Base-by-base conservation (phyloP, 495 filamentous ascomycete genomes). In the Podospora tetraspora region DNA sequence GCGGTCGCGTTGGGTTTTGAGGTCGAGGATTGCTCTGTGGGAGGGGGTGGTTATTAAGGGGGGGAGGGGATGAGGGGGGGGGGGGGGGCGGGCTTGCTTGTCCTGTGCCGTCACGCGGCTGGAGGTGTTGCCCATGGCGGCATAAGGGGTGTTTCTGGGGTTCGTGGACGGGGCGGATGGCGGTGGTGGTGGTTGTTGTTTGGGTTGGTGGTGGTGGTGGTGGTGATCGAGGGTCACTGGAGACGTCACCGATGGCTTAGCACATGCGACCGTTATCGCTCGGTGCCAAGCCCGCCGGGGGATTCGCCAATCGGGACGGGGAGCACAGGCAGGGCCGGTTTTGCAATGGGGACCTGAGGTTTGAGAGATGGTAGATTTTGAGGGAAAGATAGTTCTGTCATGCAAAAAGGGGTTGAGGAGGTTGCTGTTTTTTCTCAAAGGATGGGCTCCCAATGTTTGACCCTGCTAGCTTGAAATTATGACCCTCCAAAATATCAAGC, bases 1-100 rank as follows among this genome's bases (percentile, higher is more conserved):
- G 73, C 91, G 93, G 84, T 99, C 95, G 76, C 95, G 94, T 80
- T 99, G 96, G 81, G 89, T 91, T 79, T 98, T 98, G 77, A 99
- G 88, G 81, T 98, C 93, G 67, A 97, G 90, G 78, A 98, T 97
- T 43, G 95, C 95, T 72, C 82, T 82, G 62, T 19, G n/a, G 5
- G 29, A 27, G 43, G 13, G 62, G 56, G 24, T 9, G 16, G 34
- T 32, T 65, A 68, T 37, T 57, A 9, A 43, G 29, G 19, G 27
- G 22, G 21, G 21, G 11, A 29, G n/a, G 29, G 27, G 19, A 10
- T 19, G 34, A 24, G 37, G 69, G 61, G 27, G 63, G 19, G 34
- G 57, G 21, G 8, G 7, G 9, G 32, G 62, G 34, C 11, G 16
- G 57, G 27, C 27, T 67, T 58, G 22, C 81, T 82, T 79, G 75